Evolutionary conservation across 768 basidiomycete genomes (phyloP), one percentile per base, ranked within the genome.

Genomic region (Pholiota molesta): DNA sequence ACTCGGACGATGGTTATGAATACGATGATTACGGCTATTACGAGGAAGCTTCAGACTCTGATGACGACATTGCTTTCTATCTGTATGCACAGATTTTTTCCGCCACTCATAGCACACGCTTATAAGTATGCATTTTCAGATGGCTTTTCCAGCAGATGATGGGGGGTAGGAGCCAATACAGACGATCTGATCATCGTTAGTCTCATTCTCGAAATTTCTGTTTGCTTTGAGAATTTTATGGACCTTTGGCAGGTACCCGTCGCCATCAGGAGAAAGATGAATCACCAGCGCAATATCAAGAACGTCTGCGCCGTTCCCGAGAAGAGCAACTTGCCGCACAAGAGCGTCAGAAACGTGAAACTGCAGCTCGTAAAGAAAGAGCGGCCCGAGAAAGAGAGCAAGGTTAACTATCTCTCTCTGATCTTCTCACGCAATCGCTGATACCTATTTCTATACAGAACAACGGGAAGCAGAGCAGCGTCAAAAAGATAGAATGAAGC

Each of bases 271-370:
- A 64, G 37, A 65, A 65, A 59, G 61, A 76, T 13, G 87, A 89
- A 68, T 81, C 79, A 11, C 75, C 69, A n/a, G 82, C 84, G 57
- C 76, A 87, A 70, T 84, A 83, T 53, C 71, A 79, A 54, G 81
- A 79, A 44, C 85, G 86, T 47, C 60, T 88, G 16, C 81, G 79
- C 51, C 76, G 76, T 51, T 70, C 65, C 33, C 77, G 81, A 42
- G 83, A 88, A 71, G 84, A 86, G 45, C 86, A 85, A 68, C 72
- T 80, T 60, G 81, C 72, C 23, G 87, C 85, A 0, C 79, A 83
- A 62, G 79, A 78, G 60, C 83, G 88, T 55, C 78, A 85, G 16
- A 77, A 78, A 56, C 72, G 74, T 60, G 83, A 88, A 68, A 78
- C 81, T 51, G 78, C 74, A 23, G 76, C 74, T 3, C 81, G 83